These are phyloP conservation scores for Leptodermis oblonga DNA, from an alignment of 257 asterid species.

Conservation along the genomic window DNA sequence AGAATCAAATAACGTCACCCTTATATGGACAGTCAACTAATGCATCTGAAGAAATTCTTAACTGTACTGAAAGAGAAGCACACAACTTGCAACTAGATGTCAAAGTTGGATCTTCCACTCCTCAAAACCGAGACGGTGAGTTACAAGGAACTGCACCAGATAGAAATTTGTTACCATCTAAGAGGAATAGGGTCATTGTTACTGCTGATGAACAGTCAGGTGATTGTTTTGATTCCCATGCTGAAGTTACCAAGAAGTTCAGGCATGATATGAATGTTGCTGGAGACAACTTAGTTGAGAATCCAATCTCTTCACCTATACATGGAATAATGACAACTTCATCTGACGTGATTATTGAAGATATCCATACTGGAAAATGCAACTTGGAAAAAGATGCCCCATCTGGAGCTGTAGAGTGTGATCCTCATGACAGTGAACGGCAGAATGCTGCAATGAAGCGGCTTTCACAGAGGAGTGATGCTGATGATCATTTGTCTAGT, in stretches of 20 bases:
- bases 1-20: conserved; percentile 15
- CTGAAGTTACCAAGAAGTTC: conserved; percentile 32
- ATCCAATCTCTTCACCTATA: conserved; percentile 8
- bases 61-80: conserved; percentile 22
- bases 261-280: conserved; percentile 30
- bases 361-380: conserved; percentile 22
- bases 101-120: conserved; percentile 21
- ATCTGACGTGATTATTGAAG: conserved; percentile 15
- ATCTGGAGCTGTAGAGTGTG: conserved; percentile 14
- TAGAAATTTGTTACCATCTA: conserved; percentile 24
- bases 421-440: conserved; percentile 15
- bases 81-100: conserved; percentile 18
- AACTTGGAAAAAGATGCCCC: conserved; percentile 19
- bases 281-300: conserved; percentile 17
- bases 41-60: conserved; percentile 16
- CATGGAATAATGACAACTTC: conserved; percentile 13
- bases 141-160: conserved; percentile 18
- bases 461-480: conserved; percentile 10
- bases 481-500: conserved; percentile 23
- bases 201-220: conserved; percentile 23
- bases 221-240: conserved; percentile 22
- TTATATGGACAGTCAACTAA: conserved; percentile 9
- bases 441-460: conserved; percentile 21
- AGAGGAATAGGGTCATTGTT: conserved; percentile 26
- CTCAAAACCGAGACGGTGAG: conserved; percentile 18